Base-by-base conservation (phyloP, 306 rosid genomes). In the Sindora glabra region DNA sequence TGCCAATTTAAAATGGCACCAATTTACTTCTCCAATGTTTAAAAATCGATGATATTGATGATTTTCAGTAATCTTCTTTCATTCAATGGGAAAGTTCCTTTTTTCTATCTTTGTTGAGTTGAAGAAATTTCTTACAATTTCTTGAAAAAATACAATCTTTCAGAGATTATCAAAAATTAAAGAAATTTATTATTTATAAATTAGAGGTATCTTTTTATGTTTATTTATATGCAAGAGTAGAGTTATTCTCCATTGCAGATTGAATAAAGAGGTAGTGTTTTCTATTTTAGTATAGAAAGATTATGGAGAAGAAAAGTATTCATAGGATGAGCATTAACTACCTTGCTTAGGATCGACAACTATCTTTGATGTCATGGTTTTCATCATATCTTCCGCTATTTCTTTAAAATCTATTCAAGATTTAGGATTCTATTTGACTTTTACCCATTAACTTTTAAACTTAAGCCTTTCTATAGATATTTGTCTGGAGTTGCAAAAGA, bases 381-480 rank as follows among this genome's bases (percentile, higher is more conserved):
- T 58, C 68, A n/a, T 42, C 56, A 8, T 30, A 10, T 14, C 48
- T 1, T 12, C 64, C 21, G 15, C 74, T 11, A 50, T 79, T 57
- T 56, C 71, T 38, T 56, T 67, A 23, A 74, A 67, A 63, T n/a
- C 66, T 71, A 14, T 68, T 61, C 58, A 27, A 45, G 75, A 49
- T 22, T 50, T 76, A 74, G 77, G 26, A 47, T 62, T 78, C 64
- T 66, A 53, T 64, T 40, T 71, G 59, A 42, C 48, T 67, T 48
- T 76, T 46, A 53, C 14, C 53, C 57, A 48, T 53, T 48, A 71
- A 71, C 72, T 78, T 82, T 79, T 84, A 70, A 73, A 59, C 68
- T 71, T 75, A 44, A 56, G 64, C 50, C 57, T 74, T 78, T 61
- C 30, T 71, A 78, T 76, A 82, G 82, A 59, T n/a, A n/a, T n/a